Evolutionary conservation across 208 protist genomes (phyloP), one percentile per base, ranked within the genome.

Genomic region (Trypanosomatidae sp.): DNA sequence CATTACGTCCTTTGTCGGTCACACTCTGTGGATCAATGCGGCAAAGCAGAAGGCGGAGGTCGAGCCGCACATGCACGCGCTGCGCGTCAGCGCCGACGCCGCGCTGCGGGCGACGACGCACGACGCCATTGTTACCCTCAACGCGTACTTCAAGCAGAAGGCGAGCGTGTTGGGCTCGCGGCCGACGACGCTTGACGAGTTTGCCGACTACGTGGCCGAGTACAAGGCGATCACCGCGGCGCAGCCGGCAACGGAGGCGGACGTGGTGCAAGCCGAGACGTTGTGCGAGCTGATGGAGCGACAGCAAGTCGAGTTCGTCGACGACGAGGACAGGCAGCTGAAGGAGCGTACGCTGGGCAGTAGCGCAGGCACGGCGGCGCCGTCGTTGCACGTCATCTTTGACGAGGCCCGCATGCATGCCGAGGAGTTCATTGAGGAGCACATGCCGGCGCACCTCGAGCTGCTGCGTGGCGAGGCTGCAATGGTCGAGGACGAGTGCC

Each of bases 231-330:
- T 96, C 40, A 26, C 72, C 2, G 67, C 57, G 7, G 58, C 60
- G 13, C 43, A 56, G 10, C 48, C 39, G 18, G 58, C 71, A 41
- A 86, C 64, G 19, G 82, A 92, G 8, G 53, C 54, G 11, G 64
- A 59, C 35, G 59, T 89, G 38, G 56, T 80, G 8, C 82, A 96
- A 54, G 73, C 82, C 1, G 85, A 96, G 46, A 42, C 80, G 32
- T 65, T 96, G 4, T 94, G 77, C 51, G 83, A 94, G 7, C 54
- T 96, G 40, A 92, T 96, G 79, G 82, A 94, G 37, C 75, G 74
- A 0, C 74, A 89, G 48, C 79, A 87, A 43, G 89, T 89, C 7
- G 83, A 94, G 24, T 87, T 92, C 53, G 19, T 70, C 13, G 82
- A 92, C 32, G 82, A 93, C 54, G 76, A 90, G 35, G 89, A 96